These are phyloP conservation scores for Prunus yedoensis DNA, from an alignment of 331 rosid species.

Conservation along the genomic window DNA sequence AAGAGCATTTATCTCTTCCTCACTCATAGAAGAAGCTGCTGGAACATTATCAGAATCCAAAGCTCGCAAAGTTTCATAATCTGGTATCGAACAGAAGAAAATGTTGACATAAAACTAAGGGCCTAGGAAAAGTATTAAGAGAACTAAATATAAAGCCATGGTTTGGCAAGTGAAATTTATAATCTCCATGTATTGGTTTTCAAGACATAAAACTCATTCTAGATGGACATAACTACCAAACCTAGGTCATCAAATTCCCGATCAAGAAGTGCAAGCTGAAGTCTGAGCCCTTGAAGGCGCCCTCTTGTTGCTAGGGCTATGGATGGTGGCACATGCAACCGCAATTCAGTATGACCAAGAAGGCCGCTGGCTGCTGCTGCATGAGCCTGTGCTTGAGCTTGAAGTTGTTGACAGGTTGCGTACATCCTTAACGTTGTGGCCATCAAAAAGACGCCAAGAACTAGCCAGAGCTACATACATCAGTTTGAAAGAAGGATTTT, in stretches of 20 bases:
- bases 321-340: conserved; percentile 88
- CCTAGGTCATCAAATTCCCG: conserved; percentile 94
- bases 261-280: conserved; percentile 96
- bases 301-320: conserved; percentile 85
- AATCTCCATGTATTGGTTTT: not conserved
- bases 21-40: conserved; percentile 80
- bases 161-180: not conserved
- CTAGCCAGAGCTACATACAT: conserved; percentile 77
- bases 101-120: not conserved
- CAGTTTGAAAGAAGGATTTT: conserved; percentile 2
- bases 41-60: conserved; percentile 87
- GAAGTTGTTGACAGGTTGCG: conserved; percentile 95
- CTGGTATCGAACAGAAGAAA: conserved; percentile 34
- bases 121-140: not conserved
- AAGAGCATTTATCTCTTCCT: conserved; percentile 91
- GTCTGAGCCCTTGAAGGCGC: conserved; percentile 92
- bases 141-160: not conserved
- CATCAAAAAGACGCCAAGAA: conserved; percentile 93
- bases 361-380: conserved; percentile 80
- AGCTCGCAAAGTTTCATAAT: conserved; percentile 91
- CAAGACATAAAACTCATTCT: not conserved
- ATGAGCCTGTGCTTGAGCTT: conserved; percentile 93
- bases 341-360: conserved; percentile 83
- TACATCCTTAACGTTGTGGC: conserved; percentile 94
- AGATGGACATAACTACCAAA: conserved; percentile 23